These are phyloP conservation scores for Amaranthus tricolor DNA, from an alignment of 179 eudicot species.

Conservation along the genomic window DNA sequence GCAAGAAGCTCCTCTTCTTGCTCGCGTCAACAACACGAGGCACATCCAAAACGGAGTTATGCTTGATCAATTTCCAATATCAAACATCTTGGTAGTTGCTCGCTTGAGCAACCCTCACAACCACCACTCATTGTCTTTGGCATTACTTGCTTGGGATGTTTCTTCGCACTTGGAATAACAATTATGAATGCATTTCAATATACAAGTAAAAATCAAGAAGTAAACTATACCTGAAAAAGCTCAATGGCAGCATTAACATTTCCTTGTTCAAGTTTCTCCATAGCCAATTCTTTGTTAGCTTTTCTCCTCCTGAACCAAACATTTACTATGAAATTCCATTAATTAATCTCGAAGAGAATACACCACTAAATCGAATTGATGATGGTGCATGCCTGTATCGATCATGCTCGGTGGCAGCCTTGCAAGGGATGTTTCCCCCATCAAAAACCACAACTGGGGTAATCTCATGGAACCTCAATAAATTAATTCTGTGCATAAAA, in stretches of 20 bases:
- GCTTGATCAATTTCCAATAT: too few species aligned
- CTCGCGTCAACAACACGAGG: too few species aligned
- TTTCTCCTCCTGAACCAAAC: constrained; percentile 52
- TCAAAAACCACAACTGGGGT: constrained; percentile 88
- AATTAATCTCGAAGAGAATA: not conserved
- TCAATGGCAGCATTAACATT: constrained; percentile 58
- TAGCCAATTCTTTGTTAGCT: constrained; percentile 59
- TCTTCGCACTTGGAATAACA: not conserved
- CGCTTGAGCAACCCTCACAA: too few species aligned
- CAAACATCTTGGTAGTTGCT: too few species aligned
- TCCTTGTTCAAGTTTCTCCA: constrained; percentile 71
- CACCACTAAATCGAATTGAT: not conserved
- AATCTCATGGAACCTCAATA: constrained; percentile 60
- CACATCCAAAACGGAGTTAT: too few species aligned
- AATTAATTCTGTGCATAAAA: constrained; percentile 70
- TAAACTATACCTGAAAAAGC: constrained; percentile 58
- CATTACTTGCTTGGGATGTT: too few species aligned
- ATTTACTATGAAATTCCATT: not conserved
- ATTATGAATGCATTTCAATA: not conserved
- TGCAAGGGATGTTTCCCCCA: constrained; percentile 69
- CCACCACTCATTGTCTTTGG: too few species aligned
- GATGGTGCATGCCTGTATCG: constrained; percentile 46
- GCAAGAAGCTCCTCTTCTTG: too few species aligned
- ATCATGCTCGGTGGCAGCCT: constrained; percentile 63
- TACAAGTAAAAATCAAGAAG: not conserved